phyloP scores from a whole-genome alignment of 1,139 yeast genomes.

The Pneumocystis wakefieldiae region DNA sequence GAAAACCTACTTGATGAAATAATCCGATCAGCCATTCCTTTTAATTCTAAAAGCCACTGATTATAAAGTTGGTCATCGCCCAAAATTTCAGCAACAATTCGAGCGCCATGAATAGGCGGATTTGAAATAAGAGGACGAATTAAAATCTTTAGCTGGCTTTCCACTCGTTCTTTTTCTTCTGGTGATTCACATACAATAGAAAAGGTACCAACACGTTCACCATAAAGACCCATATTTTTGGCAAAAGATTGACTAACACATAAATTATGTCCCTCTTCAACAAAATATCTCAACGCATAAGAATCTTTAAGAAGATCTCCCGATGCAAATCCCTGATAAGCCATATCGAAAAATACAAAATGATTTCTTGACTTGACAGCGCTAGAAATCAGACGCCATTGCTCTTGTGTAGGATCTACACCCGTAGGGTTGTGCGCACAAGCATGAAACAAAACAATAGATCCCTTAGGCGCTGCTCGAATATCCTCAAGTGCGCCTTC shows the following conservation, averaged over 20 bases:
- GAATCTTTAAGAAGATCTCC: constrained; percentile 79
- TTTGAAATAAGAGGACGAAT: constrained; percentile 78
- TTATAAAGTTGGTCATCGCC: constrained; percentile 45
- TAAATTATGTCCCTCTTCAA: constrained; percentile 34
- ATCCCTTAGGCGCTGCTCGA: constrained; percentile 55
- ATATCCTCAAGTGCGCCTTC: constrained; percentile 56
- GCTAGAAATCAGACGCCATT: constrained; percentile 62
- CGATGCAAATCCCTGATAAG: constrained; percentile 93
- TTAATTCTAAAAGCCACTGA: constrained; percentile 75
- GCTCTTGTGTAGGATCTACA: constrained; percentile 73
- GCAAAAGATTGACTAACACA: constrained; percentile 89
- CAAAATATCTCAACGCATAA: constrained; percentile 71
- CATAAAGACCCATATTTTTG: constrained; percentile 92
- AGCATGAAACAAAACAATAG: constrained; percentile 75
- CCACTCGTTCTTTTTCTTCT: constrained; percentile 33
- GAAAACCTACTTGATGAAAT: constrained; percentile 49
- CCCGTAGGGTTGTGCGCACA: constrained; percentile 99
- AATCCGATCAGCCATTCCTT: constrained; percentile 80
- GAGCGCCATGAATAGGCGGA: constrained; percentile 94
- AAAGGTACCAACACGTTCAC: constrained; percentile 92
- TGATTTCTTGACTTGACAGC: constrained; percentile 49
- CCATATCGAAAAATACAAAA: constrained; percentile 82
- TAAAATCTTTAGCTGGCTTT: constrained; percentile 64
- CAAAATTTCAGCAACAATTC: constrained; percentile 68
- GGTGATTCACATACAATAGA: constrained; percentile 36